Evolutionary conservation across 2,329 filamentous ascomycete species (phyloP).

Genomic region (Pseudogymnoascus sp.): DNA sequence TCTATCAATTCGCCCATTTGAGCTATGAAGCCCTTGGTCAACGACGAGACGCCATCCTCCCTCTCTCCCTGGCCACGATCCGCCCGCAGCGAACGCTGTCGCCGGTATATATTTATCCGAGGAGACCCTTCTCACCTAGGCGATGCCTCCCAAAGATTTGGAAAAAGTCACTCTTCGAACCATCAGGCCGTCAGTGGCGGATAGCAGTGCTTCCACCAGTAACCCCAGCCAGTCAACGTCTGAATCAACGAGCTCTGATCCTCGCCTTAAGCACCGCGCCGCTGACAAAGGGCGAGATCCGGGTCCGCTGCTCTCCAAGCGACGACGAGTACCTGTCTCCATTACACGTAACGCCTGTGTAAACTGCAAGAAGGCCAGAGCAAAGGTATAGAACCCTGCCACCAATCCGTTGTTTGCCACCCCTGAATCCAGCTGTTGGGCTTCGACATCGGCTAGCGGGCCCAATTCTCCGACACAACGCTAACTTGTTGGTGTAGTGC

Average conservation of each 20-base stretch:
- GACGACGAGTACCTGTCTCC: slow-evolving; percentile 27
- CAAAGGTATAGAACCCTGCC: slow-evolving; percentile 25
- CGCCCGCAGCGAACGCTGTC: background rate
- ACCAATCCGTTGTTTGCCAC: background rate
- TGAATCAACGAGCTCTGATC: slow-evolving; percentile 22
- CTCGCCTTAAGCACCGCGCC: slow-evolving; percentile 18
- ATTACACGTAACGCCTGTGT: slow-evolving; percentile 31
- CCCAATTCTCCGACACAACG: background rate
- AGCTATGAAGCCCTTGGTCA: background rate
- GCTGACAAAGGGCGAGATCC: slow-evolving; percentile 18
- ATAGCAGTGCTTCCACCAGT: slow-evolving; percentile 20
- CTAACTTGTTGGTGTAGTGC: slow-evolving; percentile 22
- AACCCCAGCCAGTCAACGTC: slow-evolving; percentile 22
- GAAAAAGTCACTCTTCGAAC: background rate
- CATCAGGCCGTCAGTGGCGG: slow-evolving; percentile 2
- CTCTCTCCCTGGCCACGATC: background rate
- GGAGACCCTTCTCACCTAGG: background rate
- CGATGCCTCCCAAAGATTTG: background rate
- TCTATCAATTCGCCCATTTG: background rate
- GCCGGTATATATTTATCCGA: background rate
- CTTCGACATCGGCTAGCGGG: background rate
- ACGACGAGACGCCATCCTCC: background rate
- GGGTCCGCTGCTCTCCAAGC: slow-evolving; percentile 19
- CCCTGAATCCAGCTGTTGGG: background rate
- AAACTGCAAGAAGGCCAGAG: slow-evolving; percentile 30